Evolutionary conservation across 257 asterid genomes (phyloP).

Genomic region (Galeopsis tetrahit): DNA sequence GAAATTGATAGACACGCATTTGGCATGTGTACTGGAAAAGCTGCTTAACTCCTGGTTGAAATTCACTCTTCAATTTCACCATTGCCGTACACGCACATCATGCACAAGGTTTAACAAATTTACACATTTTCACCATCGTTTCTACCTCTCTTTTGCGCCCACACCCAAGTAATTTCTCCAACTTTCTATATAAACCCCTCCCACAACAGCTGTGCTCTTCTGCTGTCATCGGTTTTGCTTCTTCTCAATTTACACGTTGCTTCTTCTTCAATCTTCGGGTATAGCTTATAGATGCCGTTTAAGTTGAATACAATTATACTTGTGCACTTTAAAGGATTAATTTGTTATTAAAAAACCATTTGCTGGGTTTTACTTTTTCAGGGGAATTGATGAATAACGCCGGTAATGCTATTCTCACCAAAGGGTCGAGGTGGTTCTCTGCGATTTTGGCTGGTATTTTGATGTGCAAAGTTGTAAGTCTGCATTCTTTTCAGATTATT

Average conservation of each 20-base stretch:
- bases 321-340: background rate
- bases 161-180: background rate
- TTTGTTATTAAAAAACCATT: background rate
- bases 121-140: conserved; percentile 1
- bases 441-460: conserved; percentile 65
- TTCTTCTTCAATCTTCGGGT: conserved; percentile 19
- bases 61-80: conserved; percentile 8
- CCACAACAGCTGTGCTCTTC: background rate
- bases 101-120: background rate
- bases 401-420: conserved; percentile 48
- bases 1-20: conserved; percentile 1
- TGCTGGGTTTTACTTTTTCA: conserved; percentile 20
- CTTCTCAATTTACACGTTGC: conserved; percentile 17
- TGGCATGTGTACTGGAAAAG: background rate
- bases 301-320: background rate
- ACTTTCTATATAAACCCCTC: background rate
- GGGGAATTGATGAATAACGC: conserved; percentile 34
- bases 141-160: conserved; percentile 17
- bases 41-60: background rate
- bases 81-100: conserved; percentile 15
- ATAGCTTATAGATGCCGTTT: background rate
- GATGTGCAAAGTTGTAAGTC: conserved; percentile 80
- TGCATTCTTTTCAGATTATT: background rate
- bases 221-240: background rate
- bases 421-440: conserved; percentile 58